Percentiles rank a stretch among this genome's conserved stretches.
These are phyloP conservation scores for Lepiota subincarnata DNA, from an alignment of 768 basidiomycete species.

Conservation along the genomic window DNA sequence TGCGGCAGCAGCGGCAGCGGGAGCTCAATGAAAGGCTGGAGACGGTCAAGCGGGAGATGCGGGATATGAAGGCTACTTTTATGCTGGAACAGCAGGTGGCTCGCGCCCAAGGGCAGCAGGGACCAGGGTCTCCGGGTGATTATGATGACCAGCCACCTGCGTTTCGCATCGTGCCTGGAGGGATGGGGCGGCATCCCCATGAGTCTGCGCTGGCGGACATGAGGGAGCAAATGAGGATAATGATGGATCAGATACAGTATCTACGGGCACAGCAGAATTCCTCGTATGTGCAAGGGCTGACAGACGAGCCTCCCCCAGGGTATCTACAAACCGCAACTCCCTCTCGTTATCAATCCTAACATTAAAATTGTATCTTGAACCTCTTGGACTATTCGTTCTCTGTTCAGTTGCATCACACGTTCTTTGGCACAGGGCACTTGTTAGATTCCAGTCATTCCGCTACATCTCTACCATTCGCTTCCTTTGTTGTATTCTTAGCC, in stretches of 20 bases:
- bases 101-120: neutral
- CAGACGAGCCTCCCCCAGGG: constrained; percentile 29
- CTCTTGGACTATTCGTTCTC: too few species aligned
- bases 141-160: neutral
- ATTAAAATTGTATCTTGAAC: too few species aligned
- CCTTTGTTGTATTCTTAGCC: too few species aligned
- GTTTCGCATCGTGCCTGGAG: neutral
- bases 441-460: too few species aligned
- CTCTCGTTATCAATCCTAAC: neutral
- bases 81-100: neutral
- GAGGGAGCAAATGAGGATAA: constrained; percentile 22
- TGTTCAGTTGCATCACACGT: too few species aligned
- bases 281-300: constrained; percentile 27
- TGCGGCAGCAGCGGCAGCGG: constrained; percentile 15
- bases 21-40: constrained; percentile 21
- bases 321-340: constrained; percentile 14
- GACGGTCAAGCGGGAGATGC: constrained; percentile 22
- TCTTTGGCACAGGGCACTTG: too few species aligned
- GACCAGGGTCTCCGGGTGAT: constrained; percentile 7
- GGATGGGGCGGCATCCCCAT: neutral
- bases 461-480: too few species aligned
- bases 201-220: constrained; percentile 18
- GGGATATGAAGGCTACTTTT: constrained; percentile 12
- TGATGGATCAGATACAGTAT: constrained; percentile 24
- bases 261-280: constrained; percentile 25